phyloP scores from a whole-genome alignment of 192 early-diverging fungal genomes.

The Gigaspora rosea region DNA sequence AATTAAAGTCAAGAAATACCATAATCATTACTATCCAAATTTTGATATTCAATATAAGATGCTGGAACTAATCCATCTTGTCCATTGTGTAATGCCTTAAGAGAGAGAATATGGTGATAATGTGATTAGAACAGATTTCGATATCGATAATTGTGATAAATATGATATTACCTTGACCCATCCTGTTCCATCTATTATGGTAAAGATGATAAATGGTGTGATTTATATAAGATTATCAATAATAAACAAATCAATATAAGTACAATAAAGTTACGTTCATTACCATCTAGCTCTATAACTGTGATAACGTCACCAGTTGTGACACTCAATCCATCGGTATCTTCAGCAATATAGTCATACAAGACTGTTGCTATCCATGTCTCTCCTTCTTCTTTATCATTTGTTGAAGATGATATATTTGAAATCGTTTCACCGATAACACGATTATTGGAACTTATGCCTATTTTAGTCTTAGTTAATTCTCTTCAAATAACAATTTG shows the following conservation, averaged over 20 bases:
- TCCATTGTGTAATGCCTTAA: constrained; percentile 28
- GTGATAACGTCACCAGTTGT: constrained; percentile 56
- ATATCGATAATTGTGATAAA: background rate
- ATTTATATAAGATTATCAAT: background rate
- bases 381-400: background rate
- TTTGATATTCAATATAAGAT: constrained; percentile 45
- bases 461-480: constrained; percentile 6
- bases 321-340: constrained; percentile 57
- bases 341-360: constrained; percentile 63
- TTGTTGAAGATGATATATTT: constrained; percentile 21
- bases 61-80: constrained; percentile 52
- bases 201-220: background rate
- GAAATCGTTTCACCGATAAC: constrained; percentile 20
- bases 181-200: constrained; percentile 54
- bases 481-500: constrained; percentile 10
- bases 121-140: background rate
- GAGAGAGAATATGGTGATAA: background rate
- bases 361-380: constrained; percentile 45
- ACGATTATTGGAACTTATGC: background rate
- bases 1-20: background rate
- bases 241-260: constrained; percentile 12
- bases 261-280: background rate
- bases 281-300: constrained; percentile 58
- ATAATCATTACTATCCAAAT: constrained; percentile 15
- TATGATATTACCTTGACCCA: constrained; percentile 54